Conservation (phyloP, 768 basidiomycete species). For the Nidularia sp. region DNA sequence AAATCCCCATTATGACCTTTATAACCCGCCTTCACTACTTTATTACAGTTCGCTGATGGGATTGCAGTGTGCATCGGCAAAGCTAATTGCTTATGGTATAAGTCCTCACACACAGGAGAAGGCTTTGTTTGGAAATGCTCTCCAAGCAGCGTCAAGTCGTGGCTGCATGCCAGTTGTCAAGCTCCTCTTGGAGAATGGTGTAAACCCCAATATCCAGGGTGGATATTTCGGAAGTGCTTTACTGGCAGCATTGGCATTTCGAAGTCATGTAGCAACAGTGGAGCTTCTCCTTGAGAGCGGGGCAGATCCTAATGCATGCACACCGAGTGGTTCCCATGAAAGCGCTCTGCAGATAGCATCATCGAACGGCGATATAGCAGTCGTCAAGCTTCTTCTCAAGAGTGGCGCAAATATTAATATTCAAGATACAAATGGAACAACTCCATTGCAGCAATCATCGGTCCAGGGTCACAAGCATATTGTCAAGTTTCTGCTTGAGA, state of each 20-base stretch:
- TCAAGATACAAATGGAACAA: not conserved
- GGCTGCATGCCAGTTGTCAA: not conserved
- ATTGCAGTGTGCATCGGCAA: not conserved
- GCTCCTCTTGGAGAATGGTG: not conserved
- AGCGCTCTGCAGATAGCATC: not conserved
- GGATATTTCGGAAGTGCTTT: not conserved
- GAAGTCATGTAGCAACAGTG: not conserved
- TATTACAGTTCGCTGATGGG: not conserved
- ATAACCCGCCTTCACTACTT: not conserved
- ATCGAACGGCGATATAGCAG: not conserved
- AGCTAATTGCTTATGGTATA: not conserved
- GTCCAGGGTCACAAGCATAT: not conserved
- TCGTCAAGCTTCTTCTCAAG: not conserved
- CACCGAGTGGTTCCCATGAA: not conserved
- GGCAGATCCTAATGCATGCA: not conserved
- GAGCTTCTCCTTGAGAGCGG: not conserved
- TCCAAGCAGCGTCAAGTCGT: not conserved
- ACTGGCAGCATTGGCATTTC: not conserved
- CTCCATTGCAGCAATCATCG: not conserved
- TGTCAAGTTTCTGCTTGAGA: not conserved
- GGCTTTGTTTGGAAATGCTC: not conserved
- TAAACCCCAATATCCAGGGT: not conserved
- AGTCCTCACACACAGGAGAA: not conserved
- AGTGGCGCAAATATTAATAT: not conserved
- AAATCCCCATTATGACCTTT: not conserved